Evolutionary conservation across 768 basidiomycete species (phyloP), one percentile per base, ranked within the genome.

Genomic region (Lactifluus hygrophoroides): DNA sequence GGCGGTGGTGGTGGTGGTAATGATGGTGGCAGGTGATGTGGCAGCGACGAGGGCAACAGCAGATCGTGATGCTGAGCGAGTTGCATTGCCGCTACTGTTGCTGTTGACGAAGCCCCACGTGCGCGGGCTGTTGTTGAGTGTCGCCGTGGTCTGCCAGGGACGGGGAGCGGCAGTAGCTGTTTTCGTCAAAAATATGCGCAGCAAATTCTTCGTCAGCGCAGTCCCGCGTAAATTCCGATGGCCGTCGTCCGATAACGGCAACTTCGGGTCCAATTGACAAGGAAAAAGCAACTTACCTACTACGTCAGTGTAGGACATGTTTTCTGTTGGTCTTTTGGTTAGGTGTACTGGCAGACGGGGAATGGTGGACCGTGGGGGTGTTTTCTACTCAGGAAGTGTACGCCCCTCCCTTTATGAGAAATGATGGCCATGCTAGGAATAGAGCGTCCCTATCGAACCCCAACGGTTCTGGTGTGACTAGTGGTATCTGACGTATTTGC

Each of bases 301-400:
- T 45, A n/a, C 50, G n/a, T 51, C 19, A 25, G 35, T n/a, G 28
- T 17, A 46, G 10, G 50, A 57, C 57, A 57, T 57, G 13, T 11
- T 27, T 25, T 7, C 17, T 27, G 11, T 46, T 35, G 14, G 21
- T 35, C n/a, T 44, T 19, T 10, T 6, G 13, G 32, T 32, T 32
- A 5, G 32, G 32, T 50, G 21, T 1, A 2, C 42, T 42, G 16
- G 55, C n/a, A 43, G 21, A 19, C 27, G 28, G 48, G 49, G 30
- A 19, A 30, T n/a, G 37, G 27, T 16, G 40, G 49, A 28, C 19
- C 27, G 30, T 10, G 11, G 21, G n/a, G 43, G 54, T 23, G 10
- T 40, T 21, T 34, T 27, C 40, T 43, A 3, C 17, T 50, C 30
- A 47, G 23, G 23, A 32, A 11, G 21, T 40, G 10, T 14, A 40